A percentile compares a stretch with the other conserved stretches of the same genome.
phyloP scores from a whole-genome alignment of 495 filamentous ascomycete genomes.

The Apiosordaria backusii region DNA sequence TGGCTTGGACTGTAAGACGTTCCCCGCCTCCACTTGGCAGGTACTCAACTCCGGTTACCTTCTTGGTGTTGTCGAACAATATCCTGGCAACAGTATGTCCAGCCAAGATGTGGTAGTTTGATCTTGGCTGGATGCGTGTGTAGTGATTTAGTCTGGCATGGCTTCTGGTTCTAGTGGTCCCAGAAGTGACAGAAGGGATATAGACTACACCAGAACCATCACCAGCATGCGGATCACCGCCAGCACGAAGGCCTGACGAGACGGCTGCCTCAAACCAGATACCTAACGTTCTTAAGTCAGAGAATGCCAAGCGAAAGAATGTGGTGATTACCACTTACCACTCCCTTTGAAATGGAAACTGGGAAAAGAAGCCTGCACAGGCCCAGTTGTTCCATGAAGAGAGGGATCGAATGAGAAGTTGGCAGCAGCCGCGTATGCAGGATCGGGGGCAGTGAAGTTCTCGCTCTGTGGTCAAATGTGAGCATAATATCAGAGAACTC shows the following conservation, averaged over 20 bases:
- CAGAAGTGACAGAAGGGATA: conserved; percentile 39
- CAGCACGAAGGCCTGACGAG: conserved; percentile 28
- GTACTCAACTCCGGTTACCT: conserved; percentile 31
- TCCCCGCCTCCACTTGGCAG: conserved; percentile 22
- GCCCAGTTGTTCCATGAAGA: conserved; percentile 38
- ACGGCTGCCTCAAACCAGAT: conserved; percentile 31
- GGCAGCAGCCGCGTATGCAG: conserved; percentile 21
- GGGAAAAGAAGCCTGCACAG: conserved; percentile 40
- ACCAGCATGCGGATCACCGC: conserved; percentile 38
- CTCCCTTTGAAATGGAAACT: conserved; percentile 38
- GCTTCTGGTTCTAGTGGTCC: conserved; percentile 36
- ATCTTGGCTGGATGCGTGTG: conserved; percentile 32
- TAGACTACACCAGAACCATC: conserved; percentile 28
- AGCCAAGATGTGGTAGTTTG: conserved; percentile 46
- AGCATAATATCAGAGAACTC: background rate
- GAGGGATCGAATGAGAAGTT: conserved; percentile 42
- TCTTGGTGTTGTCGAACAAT: conserved; percentile 33
- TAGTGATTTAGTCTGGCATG: conserved; percentile 40
- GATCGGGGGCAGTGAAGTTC: conserved; percentile 27
- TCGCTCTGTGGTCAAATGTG: conserved; percentile 21
- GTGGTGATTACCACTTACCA: conserved; percentile 11
- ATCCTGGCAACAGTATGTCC: conserved; percentile 44
- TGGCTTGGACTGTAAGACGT: conserved; percentile 30
- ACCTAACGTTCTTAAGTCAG: background rate
- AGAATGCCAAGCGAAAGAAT: background rate